These are phyloP conservation scores for Scheffersomyces stambukii DNA, from an alignment of 1,139 yeast species.

Conservation along the genomic window DNA sequence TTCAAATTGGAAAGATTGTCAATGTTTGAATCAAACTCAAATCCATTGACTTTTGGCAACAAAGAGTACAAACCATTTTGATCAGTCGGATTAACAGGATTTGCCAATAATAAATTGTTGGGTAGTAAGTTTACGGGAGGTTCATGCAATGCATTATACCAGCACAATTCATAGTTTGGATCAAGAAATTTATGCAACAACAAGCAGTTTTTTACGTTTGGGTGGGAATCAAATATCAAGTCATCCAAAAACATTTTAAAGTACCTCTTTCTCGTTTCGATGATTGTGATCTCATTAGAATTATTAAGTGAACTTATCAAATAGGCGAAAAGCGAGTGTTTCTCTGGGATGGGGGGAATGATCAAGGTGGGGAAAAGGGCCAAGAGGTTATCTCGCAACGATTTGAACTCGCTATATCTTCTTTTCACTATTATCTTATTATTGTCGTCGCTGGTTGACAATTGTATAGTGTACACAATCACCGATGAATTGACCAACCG, in stretches of 20 bases:
- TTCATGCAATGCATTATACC: conserved; percentile 45
- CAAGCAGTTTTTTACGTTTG: conserved; percentile 23
- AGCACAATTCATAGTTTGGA: conserved; percentile 45
- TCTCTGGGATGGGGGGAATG: conserved; percentile 57
- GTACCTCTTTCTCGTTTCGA: conserved; percentile 40
- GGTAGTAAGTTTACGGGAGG: conserved; percentile 44
- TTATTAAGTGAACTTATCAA: conserved; percentile 37
- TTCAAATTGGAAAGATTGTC: conserved; percentile 32
- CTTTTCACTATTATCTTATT: conserved; percentile 38
- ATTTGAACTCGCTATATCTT: conserved; percentile 53
- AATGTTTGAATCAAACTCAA: conserved; percentile 26
- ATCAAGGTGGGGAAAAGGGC: conserved; percentile 47
- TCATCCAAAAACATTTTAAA: conserved; percentile 37
- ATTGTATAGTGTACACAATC: conserved; percentile 37
- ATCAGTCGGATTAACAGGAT: conserved; percentile 43
- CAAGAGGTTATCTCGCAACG: conserved; percentile 42
- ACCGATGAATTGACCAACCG: conserved; percentile 35
- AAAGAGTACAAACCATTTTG: conserved; percentile 44
- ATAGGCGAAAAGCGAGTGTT: conserved; percentile 46
- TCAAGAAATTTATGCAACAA: conserved; percentile 43
- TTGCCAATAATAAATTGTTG: conserved; percentile 35
- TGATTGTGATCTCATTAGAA: conserved; percentile 32
- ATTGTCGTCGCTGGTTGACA: conserved; percentile 12
- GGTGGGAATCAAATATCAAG: conserved; percentile 26
- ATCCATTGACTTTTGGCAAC: conserved; percentile 36